A percentile compares a stretch with the other conserved stretches of the same genome.
phyloP scores from a whole-genome alignment of 1,284 basidiomycete genomes.

The Coriolopsis trogii region DNA sequence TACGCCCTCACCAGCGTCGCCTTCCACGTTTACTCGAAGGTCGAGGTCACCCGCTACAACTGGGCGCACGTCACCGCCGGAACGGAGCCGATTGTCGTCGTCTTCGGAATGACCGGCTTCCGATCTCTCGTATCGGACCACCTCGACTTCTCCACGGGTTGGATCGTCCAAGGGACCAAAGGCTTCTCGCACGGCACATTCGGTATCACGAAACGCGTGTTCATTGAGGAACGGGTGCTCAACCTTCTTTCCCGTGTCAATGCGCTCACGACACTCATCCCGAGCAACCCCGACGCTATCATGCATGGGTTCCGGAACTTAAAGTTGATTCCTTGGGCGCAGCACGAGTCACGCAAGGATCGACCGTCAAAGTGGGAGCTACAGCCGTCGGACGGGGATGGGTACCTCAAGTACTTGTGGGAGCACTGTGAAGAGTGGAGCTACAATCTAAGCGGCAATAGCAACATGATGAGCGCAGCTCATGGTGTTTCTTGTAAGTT shows the following conservation, averaged over 20 bases:
- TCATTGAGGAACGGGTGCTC: conserved; percentile 30
- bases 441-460: too few relatives aligned
- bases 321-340: too few relatives aligned
- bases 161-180: conserved; percentile 24
- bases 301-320: too few relatives aligned
- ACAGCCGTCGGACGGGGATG: too few relatives aligned
- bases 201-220: conserved; percentile 25
- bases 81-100: conserved; percentile 27
- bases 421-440: too few relatives aligned
- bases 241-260: conserved; percentile 30
- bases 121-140: background rate
- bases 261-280: conserved; percentile 31
- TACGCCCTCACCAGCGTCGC: conserved; percentile 27
- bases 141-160: conserved; percentile 16
- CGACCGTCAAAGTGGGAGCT: too few relatives aligned
- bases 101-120: conserved; percentile 29
- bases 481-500: too few relatives aligned
- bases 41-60: background rate
- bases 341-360: too few relatives aligned
- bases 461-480: too few relatives aligned
- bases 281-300: too few relatives aligned
- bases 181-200: conserved; percentile 29
- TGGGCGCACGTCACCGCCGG: background rate
- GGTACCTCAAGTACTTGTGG: too few relatives aligned
- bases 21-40: conserved; percentile 19